Evolutionary conservation across 2,329 filamentous ascomycete genomes (phyloP), one percentile per base, ranked within the genome.

Genomic region (Sporothrix euskadiensis): DNA sequence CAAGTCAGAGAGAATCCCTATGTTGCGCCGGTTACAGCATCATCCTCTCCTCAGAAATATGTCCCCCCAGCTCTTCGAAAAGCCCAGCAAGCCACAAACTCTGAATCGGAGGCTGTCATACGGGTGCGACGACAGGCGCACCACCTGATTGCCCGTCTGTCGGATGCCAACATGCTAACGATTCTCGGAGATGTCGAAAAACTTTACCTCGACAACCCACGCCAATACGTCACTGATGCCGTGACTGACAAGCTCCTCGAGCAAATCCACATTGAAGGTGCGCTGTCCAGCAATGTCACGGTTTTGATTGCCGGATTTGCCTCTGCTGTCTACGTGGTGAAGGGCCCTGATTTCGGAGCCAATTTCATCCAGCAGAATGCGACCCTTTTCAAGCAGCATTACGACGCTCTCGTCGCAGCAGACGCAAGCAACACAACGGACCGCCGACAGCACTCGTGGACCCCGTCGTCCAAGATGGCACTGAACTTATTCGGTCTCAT

Each of bases 261-360:
- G n/a, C 88, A 96, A 74, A 88, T 97, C 41, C 91, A 90, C 78
- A 94, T 97, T 77, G 88, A 90, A 7, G 92, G 94, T 32, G 89
- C 86, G 59, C 85, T 98, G 1, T 90, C 92, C 5, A 95, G 98
- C 77, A 96, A 94, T 0, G 97, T 98, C 77, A 89, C 98, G 72
- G 94, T 98, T 70, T 88, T 98, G 12, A 92, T 94, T 73, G 94
- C 94, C 52, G 95, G 94, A 4, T 98, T 98, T 79, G 89, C 95
- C 49, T 90, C 95, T 5, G 94, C 94, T 0, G 82, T 97, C 0
- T 97, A 97, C 83, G 97, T 93, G 79, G 86, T 96, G 7, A 87
- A 96, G 61, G 96, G 96, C 6, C 91, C 91, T 16, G 95, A 97
- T 78, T 94, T 98, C 81, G 95, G 94, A 3, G 95, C 94, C 0